A percentile compares a stretch with the other conserved stretches of the same genome.
phyloP scores from a whole-genome alignment of 257 asterid genomes.

The Forsythia viridissima region DNA sequence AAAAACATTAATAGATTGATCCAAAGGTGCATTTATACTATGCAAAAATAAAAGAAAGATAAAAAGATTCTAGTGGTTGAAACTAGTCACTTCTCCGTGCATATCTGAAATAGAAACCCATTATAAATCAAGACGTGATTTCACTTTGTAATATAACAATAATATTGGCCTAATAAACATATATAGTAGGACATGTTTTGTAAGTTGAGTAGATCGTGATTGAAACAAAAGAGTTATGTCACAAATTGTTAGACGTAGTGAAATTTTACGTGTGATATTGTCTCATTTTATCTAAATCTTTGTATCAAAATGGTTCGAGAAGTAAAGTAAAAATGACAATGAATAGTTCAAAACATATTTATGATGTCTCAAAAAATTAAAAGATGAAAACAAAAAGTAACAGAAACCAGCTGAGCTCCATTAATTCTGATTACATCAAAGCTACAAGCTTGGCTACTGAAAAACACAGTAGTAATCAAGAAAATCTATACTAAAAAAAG shows the following conservation, averaged over 20 bases:
- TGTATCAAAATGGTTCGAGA: too few relatives aligned
- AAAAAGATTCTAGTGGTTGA: too few relatives aligned
- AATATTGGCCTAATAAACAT: background rate
- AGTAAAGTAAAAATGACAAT: background rate
- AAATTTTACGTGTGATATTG: too few relatives aligned
- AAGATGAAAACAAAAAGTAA: background rate
- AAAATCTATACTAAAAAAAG: background rate
- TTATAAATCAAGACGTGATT: too few relatives aligned
- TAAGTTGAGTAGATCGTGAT: background rate
- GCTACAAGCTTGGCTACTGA: constrained; percentile 11
- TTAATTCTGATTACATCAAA: background rate
- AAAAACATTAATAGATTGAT: background rate
- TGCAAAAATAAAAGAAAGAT: too few relatives aligned
- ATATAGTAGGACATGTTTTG: background rate
- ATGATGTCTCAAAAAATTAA: background rate
- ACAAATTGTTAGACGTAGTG: too few relatives aligned
- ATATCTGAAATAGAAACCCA: too few relatives aligned
- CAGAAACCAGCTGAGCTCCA: constrained; percentile 18
- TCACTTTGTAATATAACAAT: too few relatives aligned
- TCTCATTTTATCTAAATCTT: too few relatives aligned
- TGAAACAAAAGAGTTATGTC: background rate
- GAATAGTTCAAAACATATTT: background rate
- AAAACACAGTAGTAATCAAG: background rate
- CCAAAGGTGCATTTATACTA: background rate
- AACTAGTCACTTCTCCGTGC: too few relatives aligned